These are phyloP conservation scores for Chaetomium sp. DNA, from an alignment of 2,329 filamentous ascomycete species.

Conservation along the genomic window DNA sequence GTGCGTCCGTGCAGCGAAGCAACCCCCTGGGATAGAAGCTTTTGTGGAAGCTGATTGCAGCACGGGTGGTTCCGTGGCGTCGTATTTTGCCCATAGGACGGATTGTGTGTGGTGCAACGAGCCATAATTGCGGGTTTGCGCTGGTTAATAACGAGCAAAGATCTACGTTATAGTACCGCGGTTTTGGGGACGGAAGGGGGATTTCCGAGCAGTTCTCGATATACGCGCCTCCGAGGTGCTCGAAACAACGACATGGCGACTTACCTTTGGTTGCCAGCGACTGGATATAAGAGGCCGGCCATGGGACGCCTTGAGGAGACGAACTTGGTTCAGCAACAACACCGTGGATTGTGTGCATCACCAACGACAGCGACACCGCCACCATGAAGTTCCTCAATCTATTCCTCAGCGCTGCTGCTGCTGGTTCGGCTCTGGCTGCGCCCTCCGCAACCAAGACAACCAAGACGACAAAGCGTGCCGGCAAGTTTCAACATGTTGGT, in stretches of 20 bases:
- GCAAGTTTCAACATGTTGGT: conserved; percentile 38
- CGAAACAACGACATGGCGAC: neutral
- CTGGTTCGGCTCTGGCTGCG: conserved; percentile 28
- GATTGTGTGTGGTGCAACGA: too few relatives aligned
- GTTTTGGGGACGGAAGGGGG: conserved; percentile 18
- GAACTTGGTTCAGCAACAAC: neutral
- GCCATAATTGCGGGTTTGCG: neutral
- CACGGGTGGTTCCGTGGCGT: too few relatives aligned
- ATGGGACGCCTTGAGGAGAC: too few relatives aligned
- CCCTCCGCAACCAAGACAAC: conserved; percentile 23
- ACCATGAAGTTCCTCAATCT: conserved; percentile 31
- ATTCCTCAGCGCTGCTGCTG: conserved; percentile 26
- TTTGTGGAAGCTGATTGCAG: too few relatives aligned
- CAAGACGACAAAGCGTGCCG: conserved; percentile 26
- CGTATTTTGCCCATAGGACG: too few relatives aligned
- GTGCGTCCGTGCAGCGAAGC: too few relatives aligned
- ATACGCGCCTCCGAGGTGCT: conserved; percentile 1
- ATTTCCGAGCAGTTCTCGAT: conserved; percentile 12
- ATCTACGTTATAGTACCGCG: conserved; percentile 3
- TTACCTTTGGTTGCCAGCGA: too few relatives aligned
- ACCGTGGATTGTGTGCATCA: neutral
- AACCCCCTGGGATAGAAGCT: too few relatives aligned
- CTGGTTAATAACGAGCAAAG: conserved; percentile 9
- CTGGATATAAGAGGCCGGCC: too few relatives aligned
- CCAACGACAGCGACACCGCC: neutral